These are phyloP conservation scores for Eragrostis tef DNA, from an alignment of 202 grass and related monocot species.

Conservation along the genomic window DNA sequence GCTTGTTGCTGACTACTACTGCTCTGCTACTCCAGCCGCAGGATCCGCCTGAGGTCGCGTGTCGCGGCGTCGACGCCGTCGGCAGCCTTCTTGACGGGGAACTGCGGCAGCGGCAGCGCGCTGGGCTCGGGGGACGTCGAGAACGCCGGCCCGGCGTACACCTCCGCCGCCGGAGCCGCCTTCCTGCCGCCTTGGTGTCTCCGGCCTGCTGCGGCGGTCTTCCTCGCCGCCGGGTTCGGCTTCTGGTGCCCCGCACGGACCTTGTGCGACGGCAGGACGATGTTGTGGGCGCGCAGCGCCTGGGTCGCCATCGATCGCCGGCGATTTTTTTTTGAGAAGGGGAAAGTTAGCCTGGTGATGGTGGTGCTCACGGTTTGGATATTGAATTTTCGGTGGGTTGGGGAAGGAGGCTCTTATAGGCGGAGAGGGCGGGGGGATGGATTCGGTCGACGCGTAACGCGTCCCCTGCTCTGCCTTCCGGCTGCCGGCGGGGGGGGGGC, in stretches of 20 bases:
- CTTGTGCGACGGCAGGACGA: slow-evolving; percentile 39
- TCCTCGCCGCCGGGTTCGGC: neutral
- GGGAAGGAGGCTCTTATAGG: too few relatives aligned
- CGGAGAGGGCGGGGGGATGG: too few relatives aligned
- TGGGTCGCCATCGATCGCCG: slow-evolving; percentile 55
- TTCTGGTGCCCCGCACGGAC: slow-evolving; percentile 23
- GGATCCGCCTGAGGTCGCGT: slow-evolving; percentile 56
- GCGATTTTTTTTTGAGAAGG: neutral
- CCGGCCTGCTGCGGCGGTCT: slow-evolving; percentile 13
- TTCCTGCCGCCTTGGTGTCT: slow-evolving; percentile 30
- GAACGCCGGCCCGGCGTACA: slow-evolving; percentile 64
- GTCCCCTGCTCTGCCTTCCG: too few relatives aligned
- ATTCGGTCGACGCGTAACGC: too few relatives aligned
- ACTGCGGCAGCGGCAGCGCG: slow-evolving; percentile 61
- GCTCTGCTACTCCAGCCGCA: slow-evolving; percentile 48
- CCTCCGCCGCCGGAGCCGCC: slow-evolving; percentile 6
- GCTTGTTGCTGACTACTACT: neutral
- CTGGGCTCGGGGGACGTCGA: slow-evolving; percentile 61
- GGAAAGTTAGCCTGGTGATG: neutral
- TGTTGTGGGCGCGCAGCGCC: slow-evolving; percentile 55
- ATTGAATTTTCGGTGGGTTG: too few relatives aligned
- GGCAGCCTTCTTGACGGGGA: slow-evolving; percentile 36
- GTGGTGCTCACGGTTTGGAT: too few relatives aligned
- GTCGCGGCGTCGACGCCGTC: slow-evolving; percentile 45
- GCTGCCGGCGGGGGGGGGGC: neutral